phyloP scores from a whole-genome alignment of 2,329 filamentous ascomycete species.

The Gaeumannomyces tritici region DNA sequence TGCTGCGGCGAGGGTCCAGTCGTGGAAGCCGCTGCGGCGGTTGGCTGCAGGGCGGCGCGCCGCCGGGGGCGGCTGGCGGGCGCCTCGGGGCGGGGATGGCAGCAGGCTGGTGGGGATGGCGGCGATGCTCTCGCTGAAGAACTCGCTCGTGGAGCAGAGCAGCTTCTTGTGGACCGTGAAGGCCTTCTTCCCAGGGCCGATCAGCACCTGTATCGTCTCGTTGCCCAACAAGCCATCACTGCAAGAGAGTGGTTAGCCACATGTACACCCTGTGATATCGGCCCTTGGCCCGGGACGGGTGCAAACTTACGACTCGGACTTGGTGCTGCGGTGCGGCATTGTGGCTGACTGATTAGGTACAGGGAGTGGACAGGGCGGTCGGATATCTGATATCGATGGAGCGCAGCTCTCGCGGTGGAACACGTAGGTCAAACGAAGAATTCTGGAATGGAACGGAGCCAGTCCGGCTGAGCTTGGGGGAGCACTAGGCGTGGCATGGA shows the following conservation, averaged over 20 bases:
- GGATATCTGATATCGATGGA: neutral
- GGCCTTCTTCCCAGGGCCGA: slow-evolving; percentile 18
- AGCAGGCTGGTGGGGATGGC: slow-evolving; percentile 17
- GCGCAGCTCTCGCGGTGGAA: neutral
- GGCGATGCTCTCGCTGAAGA: slow-evolving; percentile 37
- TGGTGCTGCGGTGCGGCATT: slow-evolving; percentile 3
- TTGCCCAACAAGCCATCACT: slow-evolving; percentile 8
- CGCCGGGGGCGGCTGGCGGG: slow-evolving; percentile 1
- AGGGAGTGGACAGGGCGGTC: neutral
- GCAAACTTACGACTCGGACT: neutral
- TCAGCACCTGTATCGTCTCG: slow-evolving; percentile 18
- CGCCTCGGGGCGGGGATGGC: slow-evolving; percentile 6
- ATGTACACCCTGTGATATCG: neutral
- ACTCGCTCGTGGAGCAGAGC: slow-evolving; percentile 34
- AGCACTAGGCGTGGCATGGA: neutral
- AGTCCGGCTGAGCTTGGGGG: neutral
- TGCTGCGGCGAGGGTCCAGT: neutral
- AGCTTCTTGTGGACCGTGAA: slow-evolving; percentile 25
- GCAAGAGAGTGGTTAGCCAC: neutral
- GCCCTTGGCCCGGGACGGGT: neutral
- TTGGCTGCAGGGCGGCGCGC: neutral
- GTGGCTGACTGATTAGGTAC: neutral
- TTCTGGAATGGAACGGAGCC: neutral
- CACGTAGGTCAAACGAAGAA: neutral
- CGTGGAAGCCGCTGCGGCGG: slow-evolving; percentile 1